Base-by-base conservation (phyloP, 345 rosid species). In the Euphorbia lathyris region DNA sequence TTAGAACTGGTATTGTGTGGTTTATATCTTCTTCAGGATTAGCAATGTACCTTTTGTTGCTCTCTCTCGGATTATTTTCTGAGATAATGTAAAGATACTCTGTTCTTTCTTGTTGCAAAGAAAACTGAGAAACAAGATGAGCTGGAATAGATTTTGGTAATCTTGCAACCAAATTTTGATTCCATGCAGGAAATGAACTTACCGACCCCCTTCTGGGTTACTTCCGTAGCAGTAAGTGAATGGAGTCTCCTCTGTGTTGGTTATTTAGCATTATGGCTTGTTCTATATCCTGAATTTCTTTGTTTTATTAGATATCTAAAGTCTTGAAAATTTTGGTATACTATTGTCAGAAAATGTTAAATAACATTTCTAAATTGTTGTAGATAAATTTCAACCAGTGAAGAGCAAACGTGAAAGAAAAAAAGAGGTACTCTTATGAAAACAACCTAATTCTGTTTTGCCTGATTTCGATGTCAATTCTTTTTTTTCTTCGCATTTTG, bases 321-420 rank as follows among this genome's bases (percentile, higher is more conserved):
- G 25, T 7, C 57, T 51, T 51, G 25, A 20, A 7, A 51, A 51
- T 51, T 19, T 20, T 20, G 23, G 6, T n/a, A 48, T 51, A 7
- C 57, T 51, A n/a, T 16, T 51, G 7, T 27, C 9, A 34, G 62
- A 63, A 9, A 25, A 48, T 43, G 56, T 8, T 72, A 59, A 70
- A 57, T 63, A 23, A 19, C 26, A 57, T 17, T 59, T 74, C 50
- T 72, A 19, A 61, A 40, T 73, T 36, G 59, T n/a, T 77, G 83
- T 68, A 86, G 90, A 86, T 81, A 72, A 82, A 43, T 86, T 86
- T 79, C 87, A 77, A 60, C 80, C 79, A 80, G 90, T 86, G 81
- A 86, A 84, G 84, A 86, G 86, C 85, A 86, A 78, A 58, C 86
- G 86, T 19, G 90, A 84, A 56, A 84, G 82, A 68, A 82, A 81